These are phyloP conservation scores for Pleurozium schreberi DNA, from an alignment of 225 moss, liverwort and hornwort species.

Conservation along the genomic window DNA sequence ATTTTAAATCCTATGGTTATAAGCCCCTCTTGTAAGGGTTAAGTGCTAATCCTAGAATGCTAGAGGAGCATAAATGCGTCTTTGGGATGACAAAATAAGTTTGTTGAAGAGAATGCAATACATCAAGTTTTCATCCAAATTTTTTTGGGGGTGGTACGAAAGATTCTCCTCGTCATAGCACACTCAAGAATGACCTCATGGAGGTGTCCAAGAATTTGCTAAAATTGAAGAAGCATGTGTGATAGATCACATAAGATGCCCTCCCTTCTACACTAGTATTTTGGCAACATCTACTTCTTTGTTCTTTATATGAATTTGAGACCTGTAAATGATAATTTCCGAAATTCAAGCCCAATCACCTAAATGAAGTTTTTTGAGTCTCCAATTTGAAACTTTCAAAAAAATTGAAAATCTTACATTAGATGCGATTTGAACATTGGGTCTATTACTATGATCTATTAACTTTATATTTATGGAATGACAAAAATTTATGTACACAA, in stretches of 20 bases:
- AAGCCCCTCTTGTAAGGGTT: fast-evolving
- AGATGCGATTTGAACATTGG: not conserved
- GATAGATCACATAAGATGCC: not conserved
- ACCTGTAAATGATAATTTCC: not conserved
- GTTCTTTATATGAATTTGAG: fast-evolving
- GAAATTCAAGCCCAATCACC: not conserved
- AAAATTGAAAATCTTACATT: too few relatives aligned
- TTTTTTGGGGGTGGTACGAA: fast-evolving
- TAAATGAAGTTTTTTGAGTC: not conserved
- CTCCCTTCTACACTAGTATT: fast-evolving
- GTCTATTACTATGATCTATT: fast-evolving
- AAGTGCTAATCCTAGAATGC: fast-evolving
- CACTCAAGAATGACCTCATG: not conserved
- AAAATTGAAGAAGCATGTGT: not conserved
- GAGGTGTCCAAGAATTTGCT: not conserved
- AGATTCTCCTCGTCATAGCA: not conserved
- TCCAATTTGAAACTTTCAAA: not conserved
- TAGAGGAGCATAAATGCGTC: not conserved
- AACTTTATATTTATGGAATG: not conserved
- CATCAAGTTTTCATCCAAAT: not conserved
- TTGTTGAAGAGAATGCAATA: not conserved
- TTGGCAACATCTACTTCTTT: not conserved
- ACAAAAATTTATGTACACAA: fast-evolving
- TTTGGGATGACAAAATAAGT: not conserved
- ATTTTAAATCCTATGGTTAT: not conserved